Base-by-base conservation (phyloP, 2,329 filamentous ascomycete genomes). In the Aotearoamyces nothofagi region DNA sequence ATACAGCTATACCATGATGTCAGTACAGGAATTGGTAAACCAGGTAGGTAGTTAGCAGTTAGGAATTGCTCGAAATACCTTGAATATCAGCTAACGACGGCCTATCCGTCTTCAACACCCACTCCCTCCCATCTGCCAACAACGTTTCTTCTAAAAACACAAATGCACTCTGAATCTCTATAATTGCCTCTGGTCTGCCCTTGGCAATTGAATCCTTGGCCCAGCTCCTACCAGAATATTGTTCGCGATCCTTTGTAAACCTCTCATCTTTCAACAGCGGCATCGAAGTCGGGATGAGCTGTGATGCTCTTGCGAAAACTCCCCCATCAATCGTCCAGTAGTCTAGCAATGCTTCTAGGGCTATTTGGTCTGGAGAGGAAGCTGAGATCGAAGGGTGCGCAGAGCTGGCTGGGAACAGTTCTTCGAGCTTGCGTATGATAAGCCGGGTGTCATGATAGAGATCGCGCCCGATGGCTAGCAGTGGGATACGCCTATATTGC, bases 361-460 rank as follows among this genome's bases (percentile, higher is more conserved):
- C 64, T 17, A 47, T 44, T 15, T 61, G 50, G 6, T 63, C 56
- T 3, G 49, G 44, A 17, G 57, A 47, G 20, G 35, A 57, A n/a
- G n/a, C n/a, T n/a, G n/a, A n/a, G 34, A 43, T 36, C 15, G 38
- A 32, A n/a, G 41, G 46, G 33, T 51, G 48, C 2, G 43, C 34
- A 1, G 55, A 45, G 9, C 54, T 47, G 3, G 57, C 37, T 0
- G 64, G 64, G 44, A 65, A 69, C 19, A 65, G 52, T 2, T 54
- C 41, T 41, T 80, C 71, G 1, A 83, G 66, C 47, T 71, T 75
- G 15, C 51, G 50, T 12, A 83, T 50, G 40, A 82, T 81, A 13
- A 81, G 62, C 3, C 72, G 67, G 2, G 72, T 73, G 55, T 83
- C 78, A 35, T 69, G 56, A 54, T 80, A 82, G 24, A 83, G 54